These are phyloP conservation scores for Rhinocladiella similis DNA, from an alignment of 2,329 filamentous ascomycete genomes.

Conservation along the genomic window DNA sequence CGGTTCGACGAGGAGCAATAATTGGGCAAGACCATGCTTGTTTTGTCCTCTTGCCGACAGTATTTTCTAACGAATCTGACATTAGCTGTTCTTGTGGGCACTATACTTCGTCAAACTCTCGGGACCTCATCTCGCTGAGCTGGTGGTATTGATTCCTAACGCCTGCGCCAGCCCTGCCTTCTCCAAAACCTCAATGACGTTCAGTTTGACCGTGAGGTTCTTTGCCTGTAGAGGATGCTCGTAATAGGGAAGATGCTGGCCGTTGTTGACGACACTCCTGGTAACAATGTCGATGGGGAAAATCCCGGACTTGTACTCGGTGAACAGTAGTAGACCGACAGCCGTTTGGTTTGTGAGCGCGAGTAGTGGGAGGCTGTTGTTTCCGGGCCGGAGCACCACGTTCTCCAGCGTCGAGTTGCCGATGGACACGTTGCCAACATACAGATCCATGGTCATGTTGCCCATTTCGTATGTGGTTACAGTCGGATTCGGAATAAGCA, in stretches of 20 bases:
- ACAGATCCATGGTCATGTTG: constrained; percentile 57
- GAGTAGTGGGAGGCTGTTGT: constrained; percentile 53
- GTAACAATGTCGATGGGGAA: constrained; percentile 54
- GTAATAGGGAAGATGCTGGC: constrained; percentile 55
- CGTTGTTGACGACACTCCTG: constrained; percentile 49
- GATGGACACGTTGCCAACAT: constrained; percentile 48
- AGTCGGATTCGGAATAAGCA: constrained; percentile 61
- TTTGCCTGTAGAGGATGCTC: constrained; percentile 52
- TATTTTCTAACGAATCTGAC: neutral
- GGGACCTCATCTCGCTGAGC: neutral
- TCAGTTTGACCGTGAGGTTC: constrained; percentile 36
- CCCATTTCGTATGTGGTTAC: constrained; percentile 59
- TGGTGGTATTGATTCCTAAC: constrained; percentile 17
- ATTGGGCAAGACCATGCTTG: neutral
- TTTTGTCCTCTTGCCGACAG: neutral
- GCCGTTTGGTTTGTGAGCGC: constrained; percentile 48
- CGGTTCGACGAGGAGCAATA: neutral
- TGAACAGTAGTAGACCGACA: constrained; percentile 32
- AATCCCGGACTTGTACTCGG: constrained; percentile 38
- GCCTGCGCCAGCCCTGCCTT: constrained; percentile 8
- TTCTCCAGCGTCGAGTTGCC: constrained; percentile 53
- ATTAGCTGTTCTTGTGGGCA: neutral
- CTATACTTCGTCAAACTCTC: no score
- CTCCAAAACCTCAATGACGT: constrained; percentile 13
- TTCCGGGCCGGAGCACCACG: constrained; percentile 55